Evolutionary conservation across 805 yeast species (phyloP).

Genomic region (Pichia scutulata): DNA sequence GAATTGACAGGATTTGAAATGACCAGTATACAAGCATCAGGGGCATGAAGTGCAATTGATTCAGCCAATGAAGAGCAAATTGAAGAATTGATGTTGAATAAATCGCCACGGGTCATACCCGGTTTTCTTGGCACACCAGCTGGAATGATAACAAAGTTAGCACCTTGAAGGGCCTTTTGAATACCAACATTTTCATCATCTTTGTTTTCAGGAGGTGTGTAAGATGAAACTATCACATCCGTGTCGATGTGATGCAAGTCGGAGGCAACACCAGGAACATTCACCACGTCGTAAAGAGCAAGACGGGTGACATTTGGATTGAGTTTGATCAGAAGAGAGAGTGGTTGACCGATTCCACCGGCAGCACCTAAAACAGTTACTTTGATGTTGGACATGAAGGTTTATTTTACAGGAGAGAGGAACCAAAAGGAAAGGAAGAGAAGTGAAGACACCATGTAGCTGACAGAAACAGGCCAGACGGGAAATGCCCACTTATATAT

Average conservation of each 20-base stretch:
- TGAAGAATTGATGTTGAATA: conserved; percentile 53
- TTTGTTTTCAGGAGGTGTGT: conserved; percentile 29
- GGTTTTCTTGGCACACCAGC: conserved; percentile 62
- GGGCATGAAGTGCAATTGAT: conserved; percentile 64
- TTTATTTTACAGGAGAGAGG: background rate
- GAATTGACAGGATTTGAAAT: conserved; percentile 94
- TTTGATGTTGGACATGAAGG: conserved; percentile 13
- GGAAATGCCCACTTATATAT: background rate
- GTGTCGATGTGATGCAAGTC: conserved; percentile 49
- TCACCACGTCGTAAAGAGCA: conserved; percentile 47
- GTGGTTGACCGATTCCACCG: conserved; percentile 62
- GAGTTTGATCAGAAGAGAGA: conserved; percentile 42
- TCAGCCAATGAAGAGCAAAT: conserved; percentile 68
- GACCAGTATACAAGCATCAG: conserved; percentile 69
- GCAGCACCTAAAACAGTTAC: conserved; percentile 88
- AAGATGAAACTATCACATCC: conserved; percentile 36
- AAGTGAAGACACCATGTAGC: no score
- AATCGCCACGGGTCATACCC: conserved; percentile 58
- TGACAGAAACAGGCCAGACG: no score
- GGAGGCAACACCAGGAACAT: conserved; percentile 49
- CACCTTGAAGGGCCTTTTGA: conserved; percentile 36
- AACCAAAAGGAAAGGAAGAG: background rate
- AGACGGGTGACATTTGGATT: conserved; percentile 38
- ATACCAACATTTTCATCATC: conserved; percentile 23
- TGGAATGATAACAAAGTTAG: conserved; percentile 47